Conservation (phyloP, 495 filamentous ascomycete genomes). For the Hamigera avellanea region DNA sequence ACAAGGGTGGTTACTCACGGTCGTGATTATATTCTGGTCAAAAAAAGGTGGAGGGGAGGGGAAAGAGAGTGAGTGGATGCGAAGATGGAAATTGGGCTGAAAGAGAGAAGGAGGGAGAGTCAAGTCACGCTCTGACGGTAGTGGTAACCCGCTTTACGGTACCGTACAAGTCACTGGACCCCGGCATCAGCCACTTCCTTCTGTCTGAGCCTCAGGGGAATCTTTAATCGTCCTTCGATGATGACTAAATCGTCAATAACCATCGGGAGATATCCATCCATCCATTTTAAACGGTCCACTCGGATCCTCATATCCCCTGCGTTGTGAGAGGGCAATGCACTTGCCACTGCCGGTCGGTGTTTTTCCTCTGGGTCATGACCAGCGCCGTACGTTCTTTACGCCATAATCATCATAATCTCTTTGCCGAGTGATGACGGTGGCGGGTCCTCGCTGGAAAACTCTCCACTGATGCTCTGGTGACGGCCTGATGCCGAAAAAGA, state of each 20-base stretch:
- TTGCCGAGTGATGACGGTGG: neutral
- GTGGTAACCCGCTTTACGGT: constrained; percentile 1
- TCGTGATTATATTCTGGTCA: neutral
- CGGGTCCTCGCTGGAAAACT: neutral
- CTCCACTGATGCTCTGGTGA: neutral
- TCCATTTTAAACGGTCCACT: too few relatives aligned
- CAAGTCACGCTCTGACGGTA: neutral
- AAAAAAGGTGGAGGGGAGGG: constrained; percentile 9
- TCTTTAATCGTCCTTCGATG: neutral
- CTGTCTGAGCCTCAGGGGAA: neutral
- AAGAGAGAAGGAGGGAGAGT: constrained; percentile 6
- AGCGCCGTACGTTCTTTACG: too few relatives aligned
- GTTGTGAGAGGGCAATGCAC: too few relatives aligned
- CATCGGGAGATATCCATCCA: too few relatives aligned
- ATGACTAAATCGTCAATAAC: neutral
- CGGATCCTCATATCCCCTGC: too few relatives aligned
- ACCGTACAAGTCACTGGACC: neutral
- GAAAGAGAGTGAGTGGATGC: constrained; percentile 5
- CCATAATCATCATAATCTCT: too few relatives aligned
- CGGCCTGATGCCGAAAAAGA: too few relatives aligned
- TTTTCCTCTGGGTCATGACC: too few relatives aligned
- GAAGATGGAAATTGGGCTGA: constrained; percentile 10
- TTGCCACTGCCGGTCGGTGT: too few relatives aligned
- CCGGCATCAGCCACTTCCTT: neutral
- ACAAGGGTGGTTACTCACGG: constrained; percentile 4